phyloP scores from a whole-genome alignment of 192 early-diverging fungal species.

The Umbelopsis sp. region DNA sequence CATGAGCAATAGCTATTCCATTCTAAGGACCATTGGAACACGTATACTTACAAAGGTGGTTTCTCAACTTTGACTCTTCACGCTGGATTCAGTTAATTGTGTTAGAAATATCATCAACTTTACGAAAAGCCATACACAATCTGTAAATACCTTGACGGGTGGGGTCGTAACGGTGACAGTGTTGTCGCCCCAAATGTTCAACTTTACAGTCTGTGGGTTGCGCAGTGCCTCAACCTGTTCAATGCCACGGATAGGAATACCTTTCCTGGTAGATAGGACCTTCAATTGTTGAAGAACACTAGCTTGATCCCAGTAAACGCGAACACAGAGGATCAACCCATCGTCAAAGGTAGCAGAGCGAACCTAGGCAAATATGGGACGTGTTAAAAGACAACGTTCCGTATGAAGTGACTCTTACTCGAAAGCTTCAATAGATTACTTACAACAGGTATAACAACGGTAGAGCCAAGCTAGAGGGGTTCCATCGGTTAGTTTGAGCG shows the following conservation, averaged over 20 bases:
- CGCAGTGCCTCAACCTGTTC: slow-evolving; percentile 26
- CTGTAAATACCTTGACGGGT: neutral
- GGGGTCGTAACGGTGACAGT: neutral
- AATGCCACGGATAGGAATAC: slow-evolving; percentile 26
- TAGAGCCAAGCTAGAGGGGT: slow-evolving; percentile 15
- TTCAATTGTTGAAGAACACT: slow-evolving; percentile 36
- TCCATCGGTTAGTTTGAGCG: neutral
- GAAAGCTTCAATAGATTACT: neutral
- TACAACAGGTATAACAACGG: slow-evolving; percentile 30
- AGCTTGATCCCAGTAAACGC: slow-evolving; percentile 38
- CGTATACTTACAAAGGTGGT: neutral
- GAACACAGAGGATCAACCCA: slow-evolving; percentile 21
- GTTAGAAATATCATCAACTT: neutral
- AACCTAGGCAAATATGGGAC: slow-evolving; percentile 15
- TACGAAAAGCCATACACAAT: too few relatives aligned
- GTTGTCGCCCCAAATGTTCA: slow-evolving; percentile 3
- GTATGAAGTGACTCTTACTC: neutral
- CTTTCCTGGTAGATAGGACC: slow-evolving; percentile 21
- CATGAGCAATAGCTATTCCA: neutral
- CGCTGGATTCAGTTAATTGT: neutral
- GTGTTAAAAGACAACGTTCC: neutral
- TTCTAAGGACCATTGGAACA: neutral
- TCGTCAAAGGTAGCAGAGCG: slow-evolving; percentile 32
- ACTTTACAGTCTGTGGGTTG: neutral
- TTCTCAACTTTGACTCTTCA: neutral